Evolutionary conservation across 352 stramenopile genomes (phyloP).

Genomic region (Phytopythium vexans): DNA sequence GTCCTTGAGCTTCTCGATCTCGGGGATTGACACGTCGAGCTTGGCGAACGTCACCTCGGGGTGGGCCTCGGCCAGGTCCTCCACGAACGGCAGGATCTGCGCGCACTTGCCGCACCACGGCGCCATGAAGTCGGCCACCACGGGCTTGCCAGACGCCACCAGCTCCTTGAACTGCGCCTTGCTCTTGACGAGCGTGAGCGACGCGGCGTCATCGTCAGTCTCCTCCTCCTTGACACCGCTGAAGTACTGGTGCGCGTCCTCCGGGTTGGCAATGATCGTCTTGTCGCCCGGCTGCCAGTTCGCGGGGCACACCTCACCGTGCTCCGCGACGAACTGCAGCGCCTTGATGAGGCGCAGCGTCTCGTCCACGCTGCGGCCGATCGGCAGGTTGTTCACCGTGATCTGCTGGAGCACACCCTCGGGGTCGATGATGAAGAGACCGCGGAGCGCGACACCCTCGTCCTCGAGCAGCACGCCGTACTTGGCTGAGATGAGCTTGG

Average conservation of each 20-base stretch:
- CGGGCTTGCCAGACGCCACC: constrained; percentile 60
- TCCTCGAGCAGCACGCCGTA: constrained; percentile 90
- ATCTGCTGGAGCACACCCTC: constrained; percentile 85
- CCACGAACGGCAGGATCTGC: constrained; percentile 78
- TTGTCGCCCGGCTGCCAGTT: constrained; percentile 92
- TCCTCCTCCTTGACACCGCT: constrained; percentile 54
- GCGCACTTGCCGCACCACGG: constrained; percentile 86
- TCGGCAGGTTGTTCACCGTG: constrained; percentile 91
- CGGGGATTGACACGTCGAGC: constrained; percentile 66
- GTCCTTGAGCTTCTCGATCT: constrained; percentile 74
- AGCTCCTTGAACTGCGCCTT: constrained; percentile 63
- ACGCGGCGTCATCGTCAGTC: constrained; percentile 36
- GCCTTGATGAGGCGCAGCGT: constrained; percentile 90
- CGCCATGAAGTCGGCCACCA: constrained; percentile 84
- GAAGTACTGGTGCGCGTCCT: constrained; percentile 83
- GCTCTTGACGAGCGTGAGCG: constrained; percentile 49
- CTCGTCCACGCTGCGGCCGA: constrained; percentile 91
- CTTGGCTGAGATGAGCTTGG: constrained; percentile 89
- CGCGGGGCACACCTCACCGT: constrained; percentile 91
- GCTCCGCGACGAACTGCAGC: constrained; percentile 91
- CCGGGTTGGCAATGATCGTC: constrained; percentile 87
- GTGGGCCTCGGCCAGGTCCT: constrained; percentile 64
- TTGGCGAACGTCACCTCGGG: constrained; percentile 75
- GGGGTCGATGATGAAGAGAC: constrained; percentile 93
- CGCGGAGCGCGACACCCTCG: constrained; percentile 82